Conservation (phyloP, 352 stramenopile species). For the Phytophthora fragariae region DNA sequence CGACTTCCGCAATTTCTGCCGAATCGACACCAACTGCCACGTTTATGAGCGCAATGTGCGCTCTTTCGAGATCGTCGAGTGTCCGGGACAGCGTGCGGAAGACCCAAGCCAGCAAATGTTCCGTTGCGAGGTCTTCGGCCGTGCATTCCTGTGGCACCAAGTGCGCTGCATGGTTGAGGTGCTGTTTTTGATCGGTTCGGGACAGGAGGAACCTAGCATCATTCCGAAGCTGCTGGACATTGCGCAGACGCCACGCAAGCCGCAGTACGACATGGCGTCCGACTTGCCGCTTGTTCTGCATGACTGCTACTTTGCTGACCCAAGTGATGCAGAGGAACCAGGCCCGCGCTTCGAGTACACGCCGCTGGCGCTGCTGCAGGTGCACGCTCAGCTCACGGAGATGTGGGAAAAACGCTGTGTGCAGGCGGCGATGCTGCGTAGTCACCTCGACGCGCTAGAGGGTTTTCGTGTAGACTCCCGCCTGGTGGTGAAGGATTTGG, state of each 20-base stretch:
- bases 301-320: slow-evolving; percentile 94
- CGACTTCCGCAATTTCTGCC: slow-evolving; percentile 99
- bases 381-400: slow-evolving; percentile 79
- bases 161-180: slow-evolving; percentile 98
- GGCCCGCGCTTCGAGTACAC: slow-evolving; percentile 75
- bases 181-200: slow-evolving; percentile 95
- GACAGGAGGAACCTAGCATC: slow-evolving; percentile 91
- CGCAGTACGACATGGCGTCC: slow-evolving; percentile 95
- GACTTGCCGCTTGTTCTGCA: slow-evolving; percentile 98
- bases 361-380: slow-evolving; percentile 76
- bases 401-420: slow-evolving; percentile 88
- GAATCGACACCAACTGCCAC: slow-evolving; percentile 98
- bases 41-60: slow-evolving; percentile 93
- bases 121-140: slow-evolving; percentile 84
- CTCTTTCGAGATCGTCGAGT: slow-evolving; percentile 87
- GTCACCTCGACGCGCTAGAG: slow-evolving; percentile 72
- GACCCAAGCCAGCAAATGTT: slow-evolving; percentile 73
- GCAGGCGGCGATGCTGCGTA: slow-evolving; percentile 76
- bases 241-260: slow-evolving; percentile 79
- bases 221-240: slow-evolving; percentile 95
- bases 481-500: slow-evolving; percentile 65
- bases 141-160: slow-evolving; percentile 99
- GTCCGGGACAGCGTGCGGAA: slow-evolving; percentile 44
- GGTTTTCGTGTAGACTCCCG: slow-evolving; percentile 50
- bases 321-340: slow-evolving; percentile 16